A percentile compares a stretch with the other conserved stretches of the same genome.
Evolutionary conservation across 2,329 filamentous ascomycete species (phyloP).

Genomic region (Colletotrichum sp.): DNA sequence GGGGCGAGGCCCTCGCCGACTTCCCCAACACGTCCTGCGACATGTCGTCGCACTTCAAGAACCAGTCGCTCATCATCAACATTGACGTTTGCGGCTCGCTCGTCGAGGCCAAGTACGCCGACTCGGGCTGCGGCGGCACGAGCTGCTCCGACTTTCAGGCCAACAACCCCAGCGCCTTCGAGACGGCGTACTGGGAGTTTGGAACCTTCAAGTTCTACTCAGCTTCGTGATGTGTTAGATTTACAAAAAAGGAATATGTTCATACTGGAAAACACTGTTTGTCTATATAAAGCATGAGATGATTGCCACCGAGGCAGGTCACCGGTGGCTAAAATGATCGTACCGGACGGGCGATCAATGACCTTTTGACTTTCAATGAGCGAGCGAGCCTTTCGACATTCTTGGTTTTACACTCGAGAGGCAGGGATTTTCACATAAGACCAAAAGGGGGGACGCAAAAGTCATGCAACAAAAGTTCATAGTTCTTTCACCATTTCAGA

Average conservation of each 20-base stretch:
- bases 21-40: slow-evolving; percentile 69
- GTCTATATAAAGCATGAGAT: neutral
- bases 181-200: slow-evolving; percentile 70
- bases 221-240: slow-evolving; percentile 8
- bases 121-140: slow-evolving; percentile 47
- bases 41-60: slow-evolving; percentile 63
- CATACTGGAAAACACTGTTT: neutral
- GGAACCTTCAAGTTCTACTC: slow-evolving; percentile 64
- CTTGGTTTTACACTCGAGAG: neutral
- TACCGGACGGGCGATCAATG: neutral
- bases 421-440: neutral
- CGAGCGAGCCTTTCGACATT: neutral
- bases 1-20: slow-evolving; percentile 68
- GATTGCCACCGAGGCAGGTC: slow-evolving; percentile 1
- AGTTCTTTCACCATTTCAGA: neutral
- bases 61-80: slow-evolving; percentile 70
- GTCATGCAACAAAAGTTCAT: neutral
- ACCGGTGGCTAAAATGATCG: neutral
- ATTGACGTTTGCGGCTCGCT: slow-evolving; percentile 69
- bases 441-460: neutral
- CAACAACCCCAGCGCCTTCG: slow-evolving; percentile 59
- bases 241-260: neutral
- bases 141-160: slow-evolving; percentile 64
- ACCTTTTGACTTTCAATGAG: neutral
- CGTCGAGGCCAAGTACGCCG: slow-evolving; percentile 50